Conservation (phyloP, 805 yeast species). For the Candida patagonica region DNA sequence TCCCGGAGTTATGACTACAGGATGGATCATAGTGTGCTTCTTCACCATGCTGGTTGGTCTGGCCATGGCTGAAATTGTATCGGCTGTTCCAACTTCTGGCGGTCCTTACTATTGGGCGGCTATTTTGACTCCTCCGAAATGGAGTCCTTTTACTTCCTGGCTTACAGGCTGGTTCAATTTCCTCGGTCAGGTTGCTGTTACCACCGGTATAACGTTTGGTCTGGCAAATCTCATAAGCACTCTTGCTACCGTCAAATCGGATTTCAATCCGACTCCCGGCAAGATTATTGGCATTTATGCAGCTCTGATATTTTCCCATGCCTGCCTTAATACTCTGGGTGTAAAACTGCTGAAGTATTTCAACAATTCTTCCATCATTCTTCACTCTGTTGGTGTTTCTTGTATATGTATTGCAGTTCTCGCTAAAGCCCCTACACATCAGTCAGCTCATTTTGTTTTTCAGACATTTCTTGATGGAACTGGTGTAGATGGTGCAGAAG, state of each 20-base stretch:
- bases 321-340: conserved; percentile 44
- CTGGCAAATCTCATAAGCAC: conserved; percentile 14
- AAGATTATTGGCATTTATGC: conserved; percentile 37
- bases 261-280: conserved; percentile 13
- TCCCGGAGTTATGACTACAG: conserved; percentile 59
- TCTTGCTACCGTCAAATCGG: conserved; percentile 11
- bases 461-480: conserved; percentile 21
- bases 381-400: conserved; percentile 44
- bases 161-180: conserved; percentile 21
- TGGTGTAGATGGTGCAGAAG: conserved; percentile 31
- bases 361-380: conserved; percentile 49
- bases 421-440: conserved; percentile 29
- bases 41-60: conserved; percentile 52
- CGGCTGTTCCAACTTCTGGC: conserved; percentile 67
- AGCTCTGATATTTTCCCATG: conserved; percentile 48
- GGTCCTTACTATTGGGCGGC: conserved; percentile 62
- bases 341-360: conserved; percentile 49
- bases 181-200: conserved; percentile 17
- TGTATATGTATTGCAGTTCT: conserved; percentile 30
- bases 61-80: conserved; percentile 57
- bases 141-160: conserved; percentile 19
- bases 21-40: conserved; percentile 53
- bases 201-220: conserved; percentile 17
- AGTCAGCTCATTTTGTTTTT: conserved; percentile 15
- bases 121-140: conserved; percentile 18